Evolutionary conservation across 2,329 filamentous ascomycete genomes (phyloP), one percentile per base, ranked within the genome.

Genomic region (Paracoccidioides lutzii): DNA sequence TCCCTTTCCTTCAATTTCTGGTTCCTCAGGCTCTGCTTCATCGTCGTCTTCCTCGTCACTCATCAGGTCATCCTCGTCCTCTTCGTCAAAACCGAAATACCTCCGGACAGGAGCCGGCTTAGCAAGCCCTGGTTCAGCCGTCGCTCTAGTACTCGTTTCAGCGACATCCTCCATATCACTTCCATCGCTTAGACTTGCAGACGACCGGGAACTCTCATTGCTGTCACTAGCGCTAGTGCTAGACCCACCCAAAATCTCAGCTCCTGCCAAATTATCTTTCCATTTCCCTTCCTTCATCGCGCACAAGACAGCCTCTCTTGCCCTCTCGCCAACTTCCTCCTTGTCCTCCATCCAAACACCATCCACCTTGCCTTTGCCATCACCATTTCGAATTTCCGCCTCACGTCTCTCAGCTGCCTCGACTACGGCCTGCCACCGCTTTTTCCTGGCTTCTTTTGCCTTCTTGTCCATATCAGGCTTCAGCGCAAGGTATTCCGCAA

Each of bases 381-480:
- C 82, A 79, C 60, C 80, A 58, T 84, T 83, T 69, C 81, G 84
- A 53, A 96, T 81, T 66, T 95, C 90, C 40, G 89, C 85, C 64
- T 95, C 86, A 62, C 84, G 85, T 59, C 83, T 80, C 69, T 97
- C 91, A 0, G 93, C 84, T 57, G 85, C 78, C 51, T 91, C 87
- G 10, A 97, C 85, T 55, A 97, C 86, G 65, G 90, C 81, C 69
- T 95, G 84, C 89, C 90, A 95, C 50, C 90, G 77, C 70, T 65
- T 83, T 48, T 87, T 80, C 50, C 90, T 81, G 71, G 87, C 85
- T 67, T 96, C 90, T 66, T 90, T 91, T 69, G 97, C 90, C 67
- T 88, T 88, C 71, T 85, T 84, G 60, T 96, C 93, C 91, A 98
- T 96, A 59, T 96, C 91, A 0, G 94, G 93, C 69, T 97, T 96